A percentile compares a stretch with the other conserved stretches of the same genome.
Conservation (phyloP, 2,329 filamentous ascomycete species). For the Neophaeococcomyces mojaviensis region DNA sequence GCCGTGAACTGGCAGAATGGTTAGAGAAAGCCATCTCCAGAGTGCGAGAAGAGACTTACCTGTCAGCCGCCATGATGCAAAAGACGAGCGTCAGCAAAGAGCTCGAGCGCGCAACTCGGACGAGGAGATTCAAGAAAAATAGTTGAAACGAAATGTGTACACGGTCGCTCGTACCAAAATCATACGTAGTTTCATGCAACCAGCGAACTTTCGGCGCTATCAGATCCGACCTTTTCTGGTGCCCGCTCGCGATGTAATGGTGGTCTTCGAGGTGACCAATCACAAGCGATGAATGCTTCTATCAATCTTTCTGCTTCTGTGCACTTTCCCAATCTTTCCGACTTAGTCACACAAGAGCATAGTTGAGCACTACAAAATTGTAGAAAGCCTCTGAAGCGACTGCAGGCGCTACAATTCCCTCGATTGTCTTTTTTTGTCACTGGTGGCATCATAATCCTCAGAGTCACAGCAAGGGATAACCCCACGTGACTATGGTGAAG, state of each 20-base stretch:
- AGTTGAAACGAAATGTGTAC: neutral
- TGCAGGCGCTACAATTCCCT: no score
- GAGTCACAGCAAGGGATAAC: slow-evolving; percentile 12
- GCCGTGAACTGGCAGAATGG: slow-evolving; percentile 28
- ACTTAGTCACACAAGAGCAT: no score
- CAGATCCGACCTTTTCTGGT: slow-evolving; percentile 5
- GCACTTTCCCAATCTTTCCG: neutral
- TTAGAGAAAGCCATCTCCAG: neutral
- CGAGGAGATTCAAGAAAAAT: neutral
- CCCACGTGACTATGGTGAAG: slow-evolving; percentile 9
- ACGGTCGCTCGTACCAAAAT: neutral
- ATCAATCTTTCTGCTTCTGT: slow-evolving; percentile 4
- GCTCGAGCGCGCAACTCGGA: slow-evolving; percentile 13
- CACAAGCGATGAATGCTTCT: neutral
- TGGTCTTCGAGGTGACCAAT: neutral
- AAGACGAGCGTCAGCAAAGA: slow-evolving; percentile 23
- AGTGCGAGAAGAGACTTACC: slow-evolving; percentile 9
- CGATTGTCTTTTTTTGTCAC: no score
- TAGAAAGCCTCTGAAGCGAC: no score
- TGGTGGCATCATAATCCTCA: no score
- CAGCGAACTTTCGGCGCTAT: slow-evolving; percentile 6
- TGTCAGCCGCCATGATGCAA: slow-evolving; percentile 18
- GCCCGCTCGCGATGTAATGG: no score
- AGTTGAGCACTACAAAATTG: no score
- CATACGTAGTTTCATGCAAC: neutral